phyloP scores from a whole-genome alignment of 2,329 filamentous ascomycete genomes.

The Pleurostoma richardsiae region DNA sequence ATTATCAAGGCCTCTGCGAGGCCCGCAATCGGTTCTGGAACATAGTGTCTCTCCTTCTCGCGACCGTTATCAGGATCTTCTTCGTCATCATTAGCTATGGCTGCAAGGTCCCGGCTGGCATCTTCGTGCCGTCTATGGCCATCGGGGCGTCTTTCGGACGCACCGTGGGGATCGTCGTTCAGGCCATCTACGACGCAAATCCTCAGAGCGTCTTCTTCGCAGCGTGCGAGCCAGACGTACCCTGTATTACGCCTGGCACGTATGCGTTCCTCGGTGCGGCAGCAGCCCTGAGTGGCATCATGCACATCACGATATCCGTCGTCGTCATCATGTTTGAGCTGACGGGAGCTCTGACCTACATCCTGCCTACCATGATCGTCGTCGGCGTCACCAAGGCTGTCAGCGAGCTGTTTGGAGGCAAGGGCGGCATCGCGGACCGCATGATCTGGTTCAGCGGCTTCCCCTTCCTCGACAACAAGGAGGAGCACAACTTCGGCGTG shows the following conservation, averaged over 20 bases:
- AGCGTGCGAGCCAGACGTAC: slow-evolving; percentile 82
- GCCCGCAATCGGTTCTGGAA: slow-evolving; percentile 69
- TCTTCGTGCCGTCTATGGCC: slow-evolving; percentile 98
- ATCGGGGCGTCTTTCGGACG: slow-evolving; percentile 91
- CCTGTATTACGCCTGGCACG: slow-evolving; percentile 94
- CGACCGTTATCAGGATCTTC: slow-evolving; percentile 74
- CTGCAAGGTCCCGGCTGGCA: slow-evolving; percentile 95
- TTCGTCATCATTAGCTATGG: slow-evolving; percentile 95
- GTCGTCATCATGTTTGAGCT: slow-evolving; percentile 99
- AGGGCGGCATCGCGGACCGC: slow-evolving; percentile 91
- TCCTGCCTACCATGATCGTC: slow-evolving; percentile 97
- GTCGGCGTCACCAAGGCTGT: slow-evolving; percentile 95
- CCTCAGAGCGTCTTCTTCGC: slow-evolving; percentile 82
- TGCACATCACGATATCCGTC: slow-evolving; percentile 95
- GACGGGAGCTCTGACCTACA: slow-evolving; percentile 94
- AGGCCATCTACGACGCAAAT: slow-evolving; percentile 79
- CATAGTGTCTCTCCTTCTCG: slow-evolving; percentile 70
- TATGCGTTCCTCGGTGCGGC: slow-evolving; percentile 94
- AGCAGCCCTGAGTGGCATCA: slow-evolving; percentile 88
- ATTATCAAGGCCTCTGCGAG: slow-evolving; percentile 88
- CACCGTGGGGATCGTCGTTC: slow-evolving; percentile 90
- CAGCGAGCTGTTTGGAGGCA: slow-evolving; percentile 76
- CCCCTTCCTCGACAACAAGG: slow-evolving; percentile 94
- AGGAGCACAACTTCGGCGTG: slow-evolving; percentile 94
- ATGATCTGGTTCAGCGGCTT: slow-evolving; percentile 99